Percentiles rank a stretch among this genome's conserved stretches.
Conservation (phyloP, 192 early-diverging fungal genomes). For the Coemansia sp. region DNA sequence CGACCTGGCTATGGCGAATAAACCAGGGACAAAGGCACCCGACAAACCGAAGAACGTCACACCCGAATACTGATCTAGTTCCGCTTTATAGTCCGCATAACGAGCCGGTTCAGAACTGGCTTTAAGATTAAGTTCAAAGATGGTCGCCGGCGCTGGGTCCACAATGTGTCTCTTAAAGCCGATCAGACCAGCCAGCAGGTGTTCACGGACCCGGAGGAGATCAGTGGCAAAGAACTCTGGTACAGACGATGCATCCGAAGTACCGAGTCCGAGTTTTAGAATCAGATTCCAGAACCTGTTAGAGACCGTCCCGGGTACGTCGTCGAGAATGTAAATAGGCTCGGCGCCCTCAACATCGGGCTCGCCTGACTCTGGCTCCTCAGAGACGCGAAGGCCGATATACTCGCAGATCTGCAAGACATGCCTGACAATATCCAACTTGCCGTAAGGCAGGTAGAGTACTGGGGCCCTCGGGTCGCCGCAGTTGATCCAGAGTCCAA, state of each 20-base stretch:
- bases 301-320: background rate
- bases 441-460: background rate
- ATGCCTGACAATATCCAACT: background rate
- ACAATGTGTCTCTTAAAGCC: background rate
- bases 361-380: background rate
- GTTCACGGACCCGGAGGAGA: slow-evolving; percentile 19
- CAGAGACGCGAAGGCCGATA: background rate
- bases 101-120: background rate
- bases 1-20: slow-evolving; percentile 21
- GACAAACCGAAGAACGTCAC: background rate
- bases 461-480: slow-evolving; percentile 1
- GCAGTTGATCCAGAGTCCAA: slow-evolving; percentile 13
- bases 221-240: slow-evolving; percentile 25
- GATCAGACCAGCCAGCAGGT: slow-evolving; percentile 24
- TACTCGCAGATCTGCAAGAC: background rate
- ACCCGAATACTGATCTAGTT: slow-evolving; percentile 2
- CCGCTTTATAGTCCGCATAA: background rate
- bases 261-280: background rate
- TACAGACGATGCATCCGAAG: background rate
- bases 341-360: background rate
- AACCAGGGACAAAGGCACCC: background rate
- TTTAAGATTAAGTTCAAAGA: background rate
- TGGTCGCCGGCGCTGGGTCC: too few relatives aligned
- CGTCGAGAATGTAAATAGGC: background rate
- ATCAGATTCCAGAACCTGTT: slow-evolving; percentile 8